phyloP scores from a whole-genome alignment of 23 red algal genomes.

The Gracilaria domingensis region DNA sequence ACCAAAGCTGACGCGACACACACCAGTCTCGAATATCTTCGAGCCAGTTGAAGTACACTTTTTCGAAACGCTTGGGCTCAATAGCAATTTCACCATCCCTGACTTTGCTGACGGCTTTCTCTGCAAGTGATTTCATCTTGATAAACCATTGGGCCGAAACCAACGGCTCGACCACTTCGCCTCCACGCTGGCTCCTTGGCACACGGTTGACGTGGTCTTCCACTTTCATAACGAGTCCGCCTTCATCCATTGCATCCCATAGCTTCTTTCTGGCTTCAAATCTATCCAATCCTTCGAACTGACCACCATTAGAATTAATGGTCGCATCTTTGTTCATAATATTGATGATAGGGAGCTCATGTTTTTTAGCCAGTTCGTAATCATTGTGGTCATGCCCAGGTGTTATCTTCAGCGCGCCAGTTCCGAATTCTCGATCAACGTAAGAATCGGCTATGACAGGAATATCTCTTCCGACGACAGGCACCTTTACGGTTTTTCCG shows the following conservation, averaged over 20 bases:
- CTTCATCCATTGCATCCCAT: constrained; percentile 82
- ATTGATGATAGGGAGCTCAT: constrained; percentile 81
- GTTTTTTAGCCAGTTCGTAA: constrained; percentile 93
- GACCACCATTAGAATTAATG: constrained; percentile 79
- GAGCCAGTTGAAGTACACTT: constrained; percentile 97
- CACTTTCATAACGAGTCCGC: constrained; percentile 69
- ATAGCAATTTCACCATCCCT: constrained; percentile 74
- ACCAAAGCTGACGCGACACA: constrained; percentile 97
- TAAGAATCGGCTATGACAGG: constrained; percentile 92
- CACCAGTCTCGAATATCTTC: constrained; percentile 99
- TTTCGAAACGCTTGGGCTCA: constrained; percentile 92
- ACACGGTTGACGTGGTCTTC: constrained; percentile 87
- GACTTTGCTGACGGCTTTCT: constrained; percentile 77
- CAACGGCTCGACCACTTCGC: constrained; percentile 94
- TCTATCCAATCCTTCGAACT: constrained; percentile 87
- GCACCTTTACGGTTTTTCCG: constrained; percentile 78
- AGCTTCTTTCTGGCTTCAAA: constrained; percentile 81
- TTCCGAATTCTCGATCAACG: constrained; percentile 97
- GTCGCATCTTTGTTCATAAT: constrained; percentile 94
- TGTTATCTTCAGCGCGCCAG: constrained; percentile 98
- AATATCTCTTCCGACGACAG: constrained; percentile 79
- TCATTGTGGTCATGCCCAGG: constrained; percentile 96
- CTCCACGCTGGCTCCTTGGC: constrained; percentile 93
- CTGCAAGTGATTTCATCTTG: constrained; percentile 79
- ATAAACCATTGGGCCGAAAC: constrained; percentile 99